Conservation (phyloP, 176 grass and related monocot species). For the Alopecurus myosuroides region DNA sequence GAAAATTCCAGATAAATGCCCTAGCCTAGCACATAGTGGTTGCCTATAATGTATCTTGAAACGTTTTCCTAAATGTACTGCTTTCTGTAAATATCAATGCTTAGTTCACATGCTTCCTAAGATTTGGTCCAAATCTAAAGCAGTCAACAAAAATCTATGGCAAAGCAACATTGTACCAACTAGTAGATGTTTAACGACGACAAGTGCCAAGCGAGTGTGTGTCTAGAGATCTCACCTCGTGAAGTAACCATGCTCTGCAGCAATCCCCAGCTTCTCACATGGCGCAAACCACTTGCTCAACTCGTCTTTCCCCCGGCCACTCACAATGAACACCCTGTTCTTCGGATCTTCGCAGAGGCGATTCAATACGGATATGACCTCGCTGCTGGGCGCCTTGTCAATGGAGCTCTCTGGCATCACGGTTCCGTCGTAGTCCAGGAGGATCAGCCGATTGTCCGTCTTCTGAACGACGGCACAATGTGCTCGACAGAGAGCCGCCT, state of each 20-base stretch:
- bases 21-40: background rate
- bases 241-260: constrained; percentile 94
- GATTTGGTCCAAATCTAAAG: constrained; percentile 11
- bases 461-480: constrained; percentile 54
- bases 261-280: constrained; percentile 82
- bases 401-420: constrained; percentile 68
- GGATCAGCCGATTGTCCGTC: constrained; percentile 50
- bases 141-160: constrained; percentile 18
- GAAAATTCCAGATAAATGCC: background rate
- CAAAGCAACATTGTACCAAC: constrained; percentile 30
- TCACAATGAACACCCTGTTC: constrained; percentile 91
- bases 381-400: constrained; percentile 55
- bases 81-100: background rate
- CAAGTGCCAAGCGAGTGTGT: too few relatives aligned
- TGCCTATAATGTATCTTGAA: background rate
- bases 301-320: constrained; percentile 70
- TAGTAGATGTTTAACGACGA: background rate
- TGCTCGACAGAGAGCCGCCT: constrained; percentile 71
- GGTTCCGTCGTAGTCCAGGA: constrained; percentile 92
- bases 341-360: constrained; percentile 64
- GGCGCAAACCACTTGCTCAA: constrained; percentile 69
- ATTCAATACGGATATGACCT: constrained; percentile 73
- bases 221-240: constrained; percentile 51
- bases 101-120: background rate
- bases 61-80: background rate